A percentile compares a stretch with the other conserved stretches of the same genome.
phyloP scores from a whole-genome alignment of 2,329 filamentous ascomycete species.

The Phyllosticta citribraziliensis region DNA sequence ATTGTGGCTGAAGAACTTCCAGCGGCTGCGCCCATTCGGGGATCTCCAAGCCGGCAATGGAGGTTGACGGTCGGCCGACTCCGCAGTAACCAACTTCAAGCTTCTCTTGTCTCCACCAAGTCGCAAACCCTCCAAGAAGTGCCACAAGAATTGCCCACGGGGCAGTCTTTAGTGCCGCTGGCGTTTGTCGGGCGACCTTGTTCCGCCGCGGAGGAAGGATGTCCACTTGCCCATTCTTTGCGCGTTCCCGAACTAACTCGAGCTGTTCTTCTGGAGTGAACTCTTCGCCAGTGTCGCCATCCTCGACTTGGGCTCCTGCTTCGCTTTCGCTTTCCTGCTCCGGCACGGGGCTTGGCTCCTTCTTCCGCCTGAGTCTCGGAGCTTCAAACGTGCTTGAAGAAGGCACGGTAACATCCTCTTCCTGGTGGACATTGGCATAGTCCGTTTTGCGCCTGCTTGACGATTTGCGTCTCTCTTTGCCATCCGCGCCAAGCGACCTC shows the following conservation, averaged over 20 bases:
- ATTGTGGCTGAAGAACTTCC: slow-evolving; percentile 62
- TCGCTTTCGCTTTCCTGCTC: slow-evolving; percentile 8
- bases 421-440: slow-evolving; percentile 34
- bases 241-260: slow-evolving; percentile 63
- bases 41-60: slow-evolving; percentile 49
- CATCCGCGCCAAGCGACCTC: slow-evolving; percentile 37
- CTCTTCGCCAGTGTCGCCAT: slow-evolving; percentile 69
- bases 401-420: slow-evolving; percentile 42
- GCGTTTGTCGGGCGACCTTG: slow-evolving; percentile 32
- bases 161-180: slow-evolving; percentile 49
- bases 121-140: slow-evolving; percentile 60
- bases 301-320: slow-evolving; percentile 23
- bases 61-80: slow-evolving; percentile 53
- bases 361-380: not conserved
- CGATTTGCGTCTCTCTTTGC: slow-evolving; percentile 33
- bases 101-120: slow-evolving; percentile 91
- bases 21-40: slow-evolving; percentile 53
- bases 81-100: slow-evolving; percentile 93
- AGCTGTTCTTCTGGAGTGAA: slow-evolving; percentile 83
- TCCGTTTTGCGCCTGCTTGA: slow-evolving; percentile 34
- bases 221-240: slow-evolving; percentile 43
- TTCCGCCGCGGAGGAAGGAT: slow-evolving; percentile 33
- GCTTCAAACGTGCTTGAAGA: slow-evolving; percentile 18
- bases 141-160: slow-evolving; percentile 62
- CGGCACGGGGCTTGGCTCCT: not conserved